Conservation (phyloP, 1,284 basidiomycete genomes). For the Inonotus obliquus region DNA sequence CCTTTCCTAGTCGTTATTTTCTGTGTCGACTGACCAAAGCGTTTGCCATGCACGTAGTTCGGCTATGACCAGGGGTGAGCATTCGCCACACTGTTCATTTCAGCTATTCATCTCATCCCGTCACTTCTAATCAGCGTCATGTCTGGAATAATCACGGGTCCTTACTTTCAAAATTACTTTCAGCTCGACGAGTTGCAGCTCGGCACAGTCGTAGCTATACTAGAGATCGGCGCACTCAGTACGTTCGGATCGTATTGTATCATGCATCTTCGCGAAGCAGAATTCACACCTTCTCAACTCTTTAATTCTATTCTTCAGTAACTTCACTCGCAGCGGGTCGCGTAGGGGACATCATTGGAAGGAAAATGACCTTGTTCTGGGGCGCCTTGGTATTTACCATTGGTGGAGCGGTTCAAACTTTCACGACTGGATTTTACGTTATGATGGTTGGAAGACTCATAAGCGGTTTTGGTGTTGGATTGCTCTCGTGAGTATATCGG, state of each 20-base stretch:
- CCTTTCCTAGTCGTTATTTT: conserved; percentile 2
- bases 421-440: conserved; percentile 74
- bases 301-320: conserved; percentile 40
- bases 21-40: conserved; percentile 21
- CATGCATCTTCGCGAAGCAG: neutral
- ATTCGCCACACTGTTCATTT: conserved; percentile 21
- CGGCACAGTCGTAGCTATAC: conserved; percentile 88
- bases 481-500: conserved; percentile 67
- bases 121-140: conserved; percentile 56
- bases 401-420: conserved; percentile 88
- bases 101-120: neutral
- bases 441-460: conserved; percentile 90
- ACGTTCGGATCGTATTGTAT: conserved; percentile 25
- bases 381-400: conserved; percentile 87
- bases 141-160: conserved; percentile 92
- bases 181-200: conserved; percentile 50
- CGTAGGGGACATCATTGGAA: conserved; percentile 84
- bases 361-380: conserved; percentile 81
- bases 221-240: conserved; percentile 93
- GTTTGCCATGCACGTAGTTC: conserved; percentile 45
- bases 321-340: conserved; percentile 89
- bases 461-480: conserved; percentile 90
- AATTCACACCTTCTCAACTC: conserved; percentile 11
- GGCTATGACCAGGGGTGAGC: conserved; percentile 89
- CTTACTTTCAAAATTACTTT: conserved; percentile 84